Percentiles rank a stretch among this genome's conserved stretches.
phyloP scores from a whole-genome alignment of 768 basidiomycete genomes.

The Leccinum olivaceopallidum region DNA sequence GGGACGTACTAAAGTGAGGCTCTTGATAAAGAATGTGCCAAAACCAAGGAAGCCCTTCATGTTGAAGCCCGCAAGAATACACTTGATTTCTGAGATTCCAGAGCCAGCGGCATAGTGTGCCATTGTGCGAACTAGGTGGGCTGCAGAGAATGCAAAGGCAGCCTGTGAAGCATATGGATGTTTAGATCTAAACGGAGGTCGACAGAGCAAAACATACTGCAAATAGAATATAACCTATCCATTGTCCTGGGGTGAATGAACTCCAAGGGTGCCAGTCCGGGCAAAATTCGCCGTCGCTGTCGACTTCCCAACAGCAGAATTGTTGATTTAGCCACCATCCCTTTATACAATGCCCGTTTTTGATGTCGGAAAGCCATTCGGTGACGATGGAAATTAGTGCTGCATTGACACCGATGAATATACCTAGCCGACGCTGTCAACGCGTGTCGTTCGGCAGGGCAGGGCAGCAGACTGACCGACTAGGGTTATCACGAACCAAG shows the following conservation, averaged over 20 bases:
- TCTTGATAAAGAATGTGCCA: slow-evolving; percentile 92
- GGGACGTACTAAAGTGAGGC: slow-evolving; percentile 78
- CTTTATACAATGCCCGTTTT: slow-evolving; percentile 94
- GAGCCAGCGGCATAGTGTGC: slow-evolving; percentile 97
- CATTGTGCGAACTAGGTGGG: slow-evolving; percentile 83
- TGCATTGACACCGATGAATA: slow-evolving; percentile 88
- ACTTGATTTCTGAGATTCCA: slow-evolving; percentile 98
- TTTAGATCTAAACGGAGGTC: background rate
- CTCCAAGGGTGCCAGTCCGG: slow-evolving; percentile 95
- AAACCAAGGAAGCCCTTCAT: slow-evolving; percentile 95
- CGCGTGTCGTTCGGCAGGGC: background rate
- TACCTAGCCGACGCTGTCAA: slow-evolving; percentile 49
- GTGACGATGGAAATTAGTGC: slow-evolving; percentile 94
- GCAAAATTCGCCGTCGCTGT: slow-evolving; percentile 79
- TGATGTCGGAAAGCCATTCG: slow-evolving; percentile 97
- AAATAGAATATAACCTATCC: slow-evolving; percentile 85
- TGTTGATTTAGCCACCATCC: slow-evolving; percentile 99
- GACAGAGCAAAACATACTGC: slow-evolving; percentile 67
- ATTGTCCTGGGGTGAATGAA: slow-evolving; percentile 63
- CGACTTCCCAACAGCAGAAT: slow-evolving; percentile 98
- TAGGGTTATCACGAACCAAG: slow-evolving; percentile 88
- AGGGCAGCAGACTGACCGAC: slow-evolving; percentile 67
- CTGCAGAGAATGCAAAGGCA: slow-evolving; percentile 80
- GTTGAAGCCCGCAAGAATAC: slow-evolving; percentile 93
- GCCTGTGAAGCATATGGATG: slow-evolving; percentile 46